Conservation (phyloP, 164 flowering plant genomes). For the Magnolia sinica region DNA sequence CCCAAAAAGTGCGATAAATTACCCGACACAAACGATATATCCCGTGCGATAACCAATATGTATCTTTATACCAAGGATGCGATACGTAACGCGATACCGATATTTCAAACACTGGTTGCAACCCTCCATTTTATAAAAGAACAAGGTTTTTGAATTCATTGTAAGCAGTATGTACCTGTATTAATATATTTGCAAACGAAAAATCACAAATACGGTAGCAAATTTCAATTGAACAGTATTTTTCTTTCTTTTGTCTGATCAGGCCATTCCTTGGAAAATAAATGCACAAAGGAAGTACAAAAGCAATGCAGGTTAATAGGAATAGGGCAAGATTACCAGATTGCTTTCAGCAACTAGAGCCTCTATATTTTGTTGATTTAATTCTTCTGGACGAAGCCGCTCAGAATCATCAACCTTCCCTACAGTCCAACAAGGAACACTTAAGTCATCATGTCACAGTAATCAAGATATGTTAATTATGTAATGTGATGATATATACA, state of each 20-base stretch:
- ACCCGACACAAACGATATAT: no score
- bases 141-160: neutral
- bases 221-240: neutral
- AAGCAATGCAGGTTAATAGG: neutral
- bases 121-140: neutral
- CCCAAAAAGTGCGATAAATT: no score
- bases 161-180: no score
- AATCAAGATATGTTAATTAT: neutral
- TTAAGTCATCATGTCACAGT: neutral
- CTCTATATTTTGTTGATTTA: conserved; percentile 96
- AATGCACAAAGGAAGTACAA: neutral
- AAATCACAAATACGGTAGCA: no score
- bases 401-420: conserved; percentile 75
- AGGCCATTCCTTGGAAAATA: neutral
- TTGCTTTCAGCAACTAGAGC: conserved; percentile 96
- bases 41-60: no score
- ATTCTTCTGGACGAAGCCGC: conserved; percentile 90
- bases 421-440: conserved; percentile 25
- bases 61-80: no score
- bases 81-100: no score
- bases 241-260: neutral
- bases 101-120: no score
- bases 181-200: no score
- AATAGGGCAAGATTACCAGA: conserved; percentile 48
- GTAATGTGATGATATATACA: neutral